phyloP scores from a whole-genome alignment of 495 filamentous ascomycete species.

The Penicillium longicatenatum region DNA sequence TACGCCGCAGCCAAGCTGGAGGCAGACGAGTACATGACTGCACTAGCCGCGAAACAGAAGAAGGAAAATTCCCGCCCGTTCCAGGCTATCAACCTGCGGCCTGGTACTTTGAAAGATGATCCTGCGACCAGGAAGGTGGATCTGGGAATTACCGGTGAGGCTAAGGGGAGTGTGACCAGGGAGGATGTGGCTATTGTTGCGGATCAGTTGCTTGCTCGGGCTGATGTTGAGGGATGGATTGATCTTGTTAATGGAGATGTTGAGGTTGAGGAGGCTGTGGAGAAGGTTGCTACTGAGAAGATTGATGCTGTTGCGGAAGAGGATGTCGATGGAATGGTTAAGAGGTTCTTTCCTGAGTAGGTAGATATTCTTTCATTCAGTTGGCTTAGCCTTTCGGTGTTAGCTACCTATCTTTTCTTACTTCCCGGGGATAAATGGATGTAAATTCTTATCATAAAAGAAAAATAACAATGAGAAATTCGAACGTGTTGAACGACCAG shows the following conservation, averaged over 20 bases:
- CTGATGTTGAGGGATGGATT: constrained; percentile 60
- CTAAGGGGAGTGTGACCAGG: constrained; percentile 58
- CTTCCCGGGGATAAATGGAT: too few relatives aligned
- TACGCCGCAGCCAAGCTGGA: constrained; percentile 77
- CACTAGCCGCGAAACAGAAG: constrained; percentile 51
- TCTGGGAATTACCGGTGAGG: constrained; percentile 61
- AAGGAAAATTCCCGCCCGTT: constrained; percentile 43
- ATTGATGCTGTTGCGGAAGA: constrained; percentile 70
- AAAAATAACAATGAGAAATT: too few relatives aligned
- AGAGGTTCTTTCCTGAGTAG: constrained; percentile 36
- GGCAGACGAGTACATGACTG: constrained; percentile 72
- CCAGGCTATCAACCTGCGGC: constrained; percentile 69
- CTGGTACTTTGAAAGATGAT: constrained; percentile 62
- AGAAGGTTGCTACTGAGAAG: constrained; percentile 60
- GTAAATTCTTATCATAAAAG: too few relatives aligned
- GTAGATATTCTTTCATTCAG: too few relatives aligned
- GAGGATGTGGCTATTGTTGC: constrained; percentile 71
- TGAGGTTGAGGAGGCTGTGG: constrained; percentile 60
- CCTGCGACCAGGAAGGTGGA: constrained; percentile 60
- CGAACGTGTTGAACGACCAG: too few relatives aligned
- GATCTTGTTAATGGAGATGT: constrained; percentile 64
- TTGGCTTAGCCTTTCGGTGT: not conserved
- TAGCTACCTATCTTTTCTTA: not conserved
- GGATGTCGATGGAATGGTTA: constrained; percentile 54
- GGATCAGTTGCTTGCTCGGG: constrained; percentile 62